Evolutionary conservation across 163 green algal genomes (phyloP).

Genomic region (Chlorella variabilis): DNA sequence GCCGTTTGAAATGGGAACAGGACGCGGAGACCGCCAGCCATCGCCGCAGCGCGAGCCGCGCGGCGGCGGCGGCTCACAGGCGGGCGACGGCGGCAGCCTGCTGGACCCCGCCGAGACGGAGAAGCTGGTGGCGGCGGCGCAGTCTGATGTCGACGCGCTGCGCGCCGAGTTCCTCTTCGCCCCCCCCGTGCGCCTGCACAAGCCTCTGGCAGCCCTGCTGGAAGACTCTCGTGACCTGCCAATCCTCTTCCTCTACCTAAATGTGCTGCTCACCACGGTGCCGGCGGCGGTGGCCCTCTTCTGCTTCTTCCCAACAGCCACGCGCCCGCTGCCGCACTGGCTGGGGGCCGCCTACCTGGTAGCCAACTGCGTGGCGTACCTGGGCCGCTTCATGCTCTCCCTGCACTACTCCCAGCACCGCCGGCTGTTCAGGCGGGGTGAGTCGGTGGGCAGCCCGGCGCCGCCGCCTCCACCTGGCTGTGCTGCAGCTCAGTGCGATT

Average conservation of each 20-base stretch:
- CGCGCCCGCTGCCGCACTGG: conserved; percentile 50
- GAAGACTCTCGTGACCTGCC: conserved; percentile 64
- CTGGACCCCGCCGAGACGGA: too few species aligned
- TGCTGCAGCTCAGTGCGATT: neutral
- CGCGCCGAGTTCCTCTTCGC: conserved; percentile 60
- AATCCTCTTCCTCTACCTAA: conserved; percentile 60
- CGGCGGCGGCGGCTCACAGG: too few species aligned
- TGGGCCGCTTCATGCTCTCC: conserved; percentile 86
- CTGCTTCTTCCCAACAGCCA: neutral
- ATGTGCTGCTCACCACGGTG: conserved; percentile 55
- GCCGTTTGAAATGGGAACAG: too few species aligned
- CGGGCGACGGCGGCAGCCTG: too few species aligned
- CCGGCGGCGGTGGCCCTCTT: conserved; percentile 57
- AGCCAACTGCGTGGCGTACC: conserved; percentile 73
- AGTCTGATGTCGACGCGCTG: neutral
- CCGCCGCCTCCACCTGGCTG: too few species aligned
- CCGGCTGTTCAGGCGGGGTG: conserved; percentile 68
- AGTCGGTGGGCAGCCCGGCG: conserved; percentile 1
- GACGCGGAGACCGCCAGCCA: too few species aligned
- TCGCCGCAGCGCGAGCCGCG: too few species aligned
- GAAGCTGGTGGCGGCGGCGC: too few species aligned
- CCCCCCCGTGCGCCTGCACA: conserved; percentile 32
- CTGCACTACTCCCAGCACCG: conserved; percentile 86
- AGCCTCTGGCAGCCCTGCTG: conserved; percentile 45
- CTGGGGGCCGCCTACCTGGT: conserved; percentile 71